Percentiles rank a stretch among this genome's conserved stretches.
phyloP scores from a whole-genome alignment of 2,329 filamentous ascomycete species.

The Monosporascus sp. region DNA sequence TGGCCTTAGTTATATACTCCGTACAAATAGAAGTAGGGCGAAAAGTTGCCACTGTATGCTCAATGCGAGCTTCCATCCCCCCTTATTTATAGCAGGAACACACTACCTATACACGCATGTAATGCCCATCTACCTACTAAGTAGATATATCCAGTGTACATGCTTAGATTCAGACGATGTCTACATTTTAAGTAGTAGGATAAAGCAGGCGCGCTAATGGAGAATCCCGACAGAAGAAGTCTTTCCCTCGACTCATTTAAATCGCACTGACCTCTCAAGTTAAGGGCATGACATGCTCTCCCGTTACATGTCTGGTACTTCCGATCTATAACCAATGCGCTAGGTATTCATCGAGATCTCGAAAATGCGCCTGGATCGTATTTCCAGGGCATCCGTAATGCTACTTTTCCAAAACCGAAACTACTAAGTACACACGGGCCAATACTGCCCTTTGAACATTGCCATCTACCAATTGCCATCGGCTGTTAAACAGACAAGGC shows the following conservation, averaged over 20 bases:
- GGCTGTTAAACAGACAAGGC: no score
- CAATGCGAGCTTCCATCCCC: no score
- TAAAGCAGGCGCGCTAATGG: background rate
- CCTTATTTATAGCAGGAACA: no score
- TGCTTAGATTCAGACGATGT: background rate
- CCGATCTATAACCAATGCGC: conserved; percentile 16
- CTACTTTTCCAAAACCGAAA: conserved; percentile 17
- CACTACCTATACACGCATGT: background rate
- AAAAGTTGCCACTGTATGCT: background rate
- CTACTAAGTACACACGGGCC: conserved; percentile 3
- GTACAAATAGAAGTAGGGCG: background rate
- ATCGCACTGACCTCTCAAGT: no score
- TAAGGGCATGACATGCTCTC: background rate
- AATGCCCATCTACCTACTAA: background rate
- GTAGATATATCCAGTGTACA: background rate
- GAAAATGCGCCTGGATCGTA: conserved; percentile 26
- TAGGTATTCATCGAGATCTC: conserved; percentile 24
- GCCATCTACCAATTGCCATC: conserved; percentile 23
- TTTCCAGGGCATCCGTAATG: conserved; percentile 24
- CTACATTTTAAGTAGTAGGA: background rate
- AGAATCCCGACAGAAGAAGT: background rate
- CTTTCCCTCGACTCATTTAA: no score
- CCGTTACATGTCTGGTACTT: conserved; percentile 1
- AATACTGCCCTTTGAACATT: conserved; percentile 28
- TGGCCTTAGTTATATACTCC: background rate